These are phyloP conservation scores for Elongisporangium prolatum DNA, from an alignment of 352 stramenopile genomes.

Conservation along the genomic window DNA sequence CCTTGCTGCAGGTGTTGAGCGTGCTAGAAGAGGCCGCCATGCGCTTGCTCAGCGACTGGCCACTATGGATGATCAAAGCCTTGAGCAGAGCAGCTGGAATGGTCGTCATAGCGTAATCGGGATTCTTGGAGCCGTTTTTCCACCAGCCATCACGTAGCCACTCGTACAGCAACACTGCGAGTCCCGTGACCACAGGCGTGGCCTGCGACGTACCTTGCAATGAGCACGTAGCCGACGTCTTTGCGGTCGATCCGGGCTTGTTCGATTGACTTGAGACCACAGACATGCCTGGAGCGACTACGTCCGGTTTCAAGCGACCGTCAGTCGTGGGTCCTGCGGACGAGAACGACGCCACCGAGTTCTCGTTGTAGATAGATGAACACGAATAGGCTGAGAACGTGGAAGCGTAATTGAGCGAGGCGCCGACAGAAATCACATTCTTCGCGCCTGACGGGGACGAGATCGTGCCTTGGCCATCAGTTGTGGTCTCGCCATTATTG, in stretches of 20 bases:
- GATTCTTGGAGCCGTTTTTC: conserved; percentile 55
- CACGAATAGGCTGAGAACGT: conserved; percentile 48
- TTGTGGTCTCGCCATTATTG: conserved; percentile 80
- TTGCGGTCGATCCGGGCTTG: conserved; percentile 40
- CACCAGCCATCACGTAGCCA: conserved; percentile 81
- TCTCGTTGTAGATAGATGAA: conserved; percentile 61
- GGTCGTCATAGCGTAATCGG: conserved; percentile 41
- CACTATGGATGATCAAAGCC: conserved; percentile 78
- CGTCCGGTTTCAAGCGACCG: conserved; percentile 82
- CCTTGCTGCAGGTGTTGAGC: conserved; percentile 40
- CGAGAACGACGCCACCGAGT: conserved; percentile 80
- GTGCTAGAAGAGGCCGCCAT: conserved; percentile 33
- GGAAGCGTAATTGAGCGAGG: conserved; percentile 58
- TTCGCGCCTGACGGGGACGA: conserved; percentile 79
- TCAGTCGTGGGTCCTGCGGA: conserved; percentile 78
- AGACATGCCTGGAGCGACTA: conserved; percentile 81
- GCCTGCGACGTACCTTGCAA: conserved; percentile 77
- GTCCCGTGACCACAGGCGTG: conserved; percentile 65
- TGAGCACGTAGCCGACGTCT: conserved; percentile 54
- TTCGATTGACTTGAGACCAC: conserved; percentile 72
- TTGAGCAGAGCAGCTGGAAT: conserved; percentile 75
- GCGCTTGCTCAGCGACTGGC: conserved; percentile 42
- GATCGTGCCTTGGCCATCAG: conserved; percentile 52
- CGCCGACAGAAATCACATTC: conserved; percentile 81
- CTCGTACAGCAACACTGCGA: conserved; percentile 71